These are phyloP conservation scores for Hypoxylon sp. DNA, from an alignment of 2,329 filamentous ascomycete species.

Conservation along the genomic window DNA sequence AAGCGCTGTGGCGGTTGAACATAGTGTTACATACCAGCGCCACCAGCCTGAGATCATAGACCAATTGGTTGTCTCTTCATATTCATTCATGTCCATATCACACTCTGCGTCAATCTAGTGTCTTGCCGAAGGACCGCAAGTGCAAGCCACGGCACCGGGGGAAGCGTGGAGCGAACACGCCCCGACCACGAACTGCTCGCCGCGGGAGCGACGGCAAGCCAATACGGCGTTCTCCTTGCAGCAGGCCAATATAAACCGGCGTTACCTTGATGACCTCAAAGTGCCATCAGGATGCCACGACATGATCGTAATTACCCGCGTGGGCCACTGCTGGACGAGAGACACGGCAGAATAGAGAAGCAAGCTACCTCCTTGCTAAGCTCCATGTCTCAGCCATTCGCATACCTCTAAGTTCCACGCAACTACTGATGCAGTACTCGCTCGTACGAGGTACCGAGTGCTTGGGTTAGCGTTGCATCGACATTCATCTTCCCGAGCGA, in stretches of 20 bases:
- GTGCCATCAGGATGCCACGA: conserved; percentile 27
- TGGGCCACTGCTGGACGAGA: conserved; percentile 17
- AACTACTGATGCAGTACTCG: conserved; percentile 26
- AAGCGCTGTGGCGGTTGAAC: conserved; percentile 29
- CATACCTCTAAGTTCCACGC: conserved; percentile 27
- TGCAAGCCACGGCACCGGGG: conserved; percentile 32
- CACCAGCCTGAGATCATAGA: conserved; percentile 18
- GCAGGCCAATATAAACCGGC: conserved; percentile 21
- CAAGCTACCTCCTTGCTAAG: background rate
- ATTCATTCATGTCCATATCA: conserved; percentile 17
- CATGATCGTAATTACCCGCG: conserved; percentile 38
- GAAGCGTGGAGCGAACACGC: conserved; percentile 13
- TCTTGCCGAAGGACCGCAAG: conserved; percentile 26
- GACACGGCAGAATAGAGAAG: conserved; percentile 16
- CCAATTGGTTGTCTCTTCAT: conserved; percentile 23
- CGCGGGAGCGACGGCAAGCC: conserved; percentile 17
- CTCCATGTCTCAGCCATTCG: conserved; percentile 28
- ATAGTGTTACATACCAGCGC: conserved; percentile 21
- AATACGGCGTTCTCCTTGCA: conserved; percentile 11
- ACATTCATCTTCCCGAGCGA: conserved; percentile 35
- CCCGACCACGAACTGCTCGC: conserved; percentile 13
- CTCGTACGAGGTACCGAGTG: conserved; percentile 41
- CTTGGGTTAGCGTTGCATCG: conserved; percentile 40
- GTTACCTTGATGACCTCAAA: conserved; percentile 30
- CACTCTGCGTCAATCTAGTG: conserved; percentile 24